Evolutionary conservation across 2,329 filamentous ascomycete species (phyloP).

Genomic region (Phyllachora maydis): DNA sequence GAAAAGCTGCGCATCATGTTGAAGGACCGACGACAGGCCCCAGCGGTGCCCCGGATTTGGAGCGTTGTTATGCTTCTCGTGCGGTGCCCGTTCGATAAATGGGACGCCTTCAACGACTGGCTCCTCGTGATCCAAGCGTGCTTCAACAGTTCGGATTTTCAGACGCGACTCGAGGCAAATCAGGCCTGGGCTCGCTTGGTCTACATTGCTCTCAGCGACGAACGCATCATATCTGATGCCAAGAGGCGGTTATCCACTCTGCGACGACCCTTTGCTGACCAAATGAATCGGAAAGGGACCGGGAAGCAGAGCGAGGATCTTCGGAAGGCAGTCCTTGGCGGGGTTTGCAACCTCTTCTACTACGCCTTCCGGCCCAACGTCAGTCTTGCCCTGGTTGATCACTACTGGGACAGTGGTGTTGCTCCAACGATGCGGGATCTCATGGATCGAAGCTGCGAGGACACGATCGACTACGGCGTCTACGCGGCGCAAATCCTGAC

Average conservation of each 20-base stretch:
- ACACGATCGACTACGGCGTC: constrained; percentile 23
- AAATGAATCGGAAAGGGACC: constrained; percentile 42
- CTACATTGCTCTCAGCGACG: constrained; percentile 48
- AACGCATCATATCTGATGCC: constrained; percentile 19
- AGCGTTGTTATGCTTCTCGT: constrained; percentile 62
- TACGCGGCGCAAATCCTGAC: constrained; percentile 50
- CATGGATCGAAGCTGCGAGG: constrained; percentile 17
- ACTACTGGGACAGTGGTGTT: constrained; percentile 62
- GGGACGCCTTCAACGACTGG: constrained; percentile 58
- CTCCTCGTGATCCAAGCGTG: constrained; percentile 61
- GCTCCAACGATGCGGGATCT: constrained; percentile 38
- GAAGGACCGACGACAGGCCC: constrained; percentile 36
- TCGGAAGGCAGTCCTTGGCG: constrained; percentile 36
- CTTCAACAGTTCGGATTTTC: constrained; percentile 58
- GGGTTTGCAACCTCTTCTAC: constrained; percentile 65
- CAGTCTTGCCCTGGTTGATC: constrained; percentile 43
- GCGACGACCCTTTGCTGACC: constrained; percentile 45
- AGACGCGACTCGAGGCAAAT: constrained; percentile 57
- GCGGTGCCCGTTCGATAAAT: constrained; percentile 42
- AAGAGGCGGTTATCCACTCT: too few relatives aligned
- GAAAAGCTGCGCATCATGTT: constrained; percentile 48
- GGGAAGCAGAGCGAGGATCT: constrained; percentile 37
- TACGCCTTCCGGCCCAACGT: constrained; percentile 59
- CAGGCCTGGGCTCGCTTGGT: constrained; percentile 73
- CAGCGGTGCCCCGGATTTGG: constrained; percentile 74